A percentile compares a stretch with the other conserved stretches of the same genome.
phyloP scores from a whole-genome alignment of 1,139 yeast species.

The Yamadazyma aaseri region DNA sequence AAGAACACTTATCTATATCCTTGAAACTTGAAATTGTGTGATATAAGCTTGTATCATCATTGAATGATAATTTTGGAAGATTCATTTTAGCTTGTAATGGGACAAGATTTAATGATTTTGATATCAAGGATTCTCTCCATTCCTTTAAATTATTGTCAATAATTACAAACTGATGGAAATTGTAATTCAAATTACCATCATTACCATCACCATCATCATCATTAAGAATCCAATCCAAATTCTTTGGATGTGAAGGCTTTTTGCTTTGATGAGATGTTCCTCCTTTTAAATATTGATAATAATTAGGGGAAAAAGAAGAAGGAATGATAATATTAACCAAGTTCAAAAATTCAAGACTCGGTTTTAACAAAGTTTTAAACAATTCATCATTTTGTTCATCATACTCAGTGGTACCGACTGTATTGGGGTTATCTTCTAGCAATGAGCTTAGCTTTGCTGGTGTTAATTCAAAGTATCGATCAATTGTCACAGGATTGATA shows the following conservation, averaged over 20 bases:
- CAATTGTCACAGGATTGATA: conserved; percentile 50
- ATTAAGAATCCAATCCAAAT: conserved; percentile 46
- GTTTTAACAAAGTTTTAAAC: conserved; percentile 39
- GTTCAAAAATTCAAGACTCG: conserved; percentile 47
- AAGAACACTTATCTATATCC: conserved; percentile 19
- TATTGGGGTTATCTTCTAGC: conserved; percentile 19
- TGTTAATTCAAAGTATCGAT: conserved; percentile 46
- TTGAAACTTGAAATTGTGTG: conserved; percentile 24
- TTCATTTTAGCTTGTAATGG: conserved; percentile 38
- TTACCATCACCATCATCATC: conserved; percentile 53
- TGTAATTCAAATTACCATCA: conserved; percentile 50
- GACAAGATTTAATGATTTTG: conserved; percentile 26
- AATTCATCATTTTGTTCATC: conserved; percentile 28
- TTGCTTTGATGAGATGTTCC: conserved; percentile 18
- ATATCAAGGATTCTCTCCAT: conserved; percentile 43
- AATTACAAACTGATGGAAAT: conserved; percentile 43
- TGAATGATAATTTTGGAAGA: conserved; percentile 26
- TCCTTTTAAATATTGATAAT: conserved; percentile 45
- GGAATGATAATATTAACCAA: conserved; percentile 48
- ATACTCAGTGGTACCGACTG: conserved; percentile 6
- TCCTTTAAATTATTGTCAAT: conserved; percentile 44
- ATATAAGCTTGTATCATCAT: conserved; percentile 26
- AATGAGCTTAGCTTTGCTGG: conserved; percentile 45
- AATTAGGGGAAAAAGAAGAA: conserved; percentile 49
- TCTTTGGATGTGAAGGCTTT: conserved; percentile 24